Conservation (phyloP, 495 filamentous ascomycete genomes). For the Penicillium canariense region DNA sequence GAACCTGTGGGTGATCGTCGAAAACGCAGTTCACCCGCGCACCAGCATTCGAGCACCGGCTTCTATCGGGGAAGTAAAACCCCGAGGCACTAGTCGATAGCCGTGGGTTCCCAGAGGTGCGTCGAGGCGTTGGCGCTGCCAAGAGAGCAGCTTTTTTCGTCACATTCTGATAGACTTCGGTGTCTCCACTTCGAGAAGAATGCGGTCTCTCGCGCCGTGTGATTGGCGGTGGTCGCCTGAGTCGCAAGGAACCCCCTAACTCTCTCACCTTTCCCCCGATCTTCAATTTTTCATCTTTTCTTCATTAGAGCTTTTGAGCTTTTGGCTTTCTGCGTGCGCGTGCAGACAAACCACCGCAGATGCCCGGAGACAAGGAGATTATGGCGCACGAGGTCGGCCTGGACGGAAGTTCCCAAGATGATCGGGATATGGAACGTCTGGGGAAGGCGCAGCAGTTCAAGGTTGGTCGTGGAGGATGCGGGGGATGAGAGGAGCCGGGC, state of each 20-base stretch:
- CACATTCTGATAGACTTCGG: background rate
- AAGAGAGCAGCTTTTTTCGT: background rate
- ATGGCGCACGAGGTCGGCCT: conserved; percentile 21
- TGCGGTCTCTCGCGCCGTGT: background rate
- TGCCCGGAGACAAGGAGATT: conserved; percentile 19
- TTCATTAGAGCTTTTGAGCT: background rate
- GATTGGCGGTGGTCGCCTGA: background rate
- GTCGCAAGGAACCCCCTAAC: conserved; percentile 2
- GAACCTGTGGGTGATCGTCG: background rate
- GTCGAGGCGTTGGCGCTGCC: background rate
- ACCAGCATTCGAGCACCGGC: background rate
- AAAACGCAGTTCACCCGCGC: background rate
- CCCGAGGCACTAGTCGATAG: background rate
- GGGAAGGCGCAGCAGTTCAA: conserved; percentile 41
- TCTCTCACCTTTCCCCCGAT: background rate
- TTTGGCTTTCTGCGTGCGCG: background rate
- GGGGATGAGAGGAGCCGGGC: background rate
- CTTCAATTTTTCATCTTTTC: background rate
- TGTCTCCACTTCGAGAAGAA: background rate
- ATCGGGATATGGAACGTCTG: conserved; percentile 40
- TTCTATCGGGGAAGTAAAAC: conserved; percentile 11
- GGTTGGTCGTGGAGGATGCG: conserved; percentile 20
- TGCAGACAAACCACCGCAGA: background rate
- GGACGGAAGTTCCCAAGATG: conserved; percentile 30
- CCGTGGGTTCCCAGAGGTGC: background rate